phyloP scores from a whole-genome alignment of 2,329 filamentous ascomycete species.

The Monosporascus sp. region DNA sequence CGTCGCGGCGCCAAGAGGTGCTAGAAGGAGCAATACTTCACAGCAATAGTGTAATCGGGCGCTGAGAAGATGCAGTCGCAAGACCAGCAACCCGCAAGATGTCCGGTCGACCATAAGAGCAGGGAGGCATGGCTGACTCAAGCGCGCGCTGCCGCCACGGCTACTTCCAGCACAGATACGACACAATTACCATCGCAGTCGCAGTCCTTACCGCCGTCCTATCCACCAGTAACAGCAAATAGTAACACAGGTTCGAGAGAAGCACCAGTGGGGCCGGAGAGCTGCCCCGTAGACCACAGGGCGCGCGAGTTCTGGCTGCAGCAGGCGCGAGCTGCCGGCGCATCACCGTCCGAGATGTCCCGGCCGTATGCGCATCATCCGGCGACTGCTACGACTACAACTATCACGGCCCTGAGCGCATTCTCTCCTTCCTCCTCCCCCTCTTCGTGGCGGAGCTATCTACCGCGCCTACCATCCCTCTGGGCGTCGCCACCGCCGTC shows the following conservation, averaged over 20 bases:
- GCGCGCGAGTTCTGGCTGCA: conserved; percentile 61
- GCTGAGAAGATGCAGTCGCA: conserved; percentile 14
- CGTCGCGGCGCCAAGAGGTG: too few species aligned
- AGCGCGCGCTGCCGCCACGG: conserved; percentile 45
- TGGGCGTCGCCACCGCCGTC: conserved; percentile 23
- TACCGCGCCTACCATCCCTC: conserved; percentile 38
- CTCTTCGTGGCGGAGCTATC: conserved; percentile 38
- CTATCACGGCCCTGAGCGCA: conserved; percentile 21
- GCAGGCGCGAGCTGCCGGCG: conserved; percentile 18
- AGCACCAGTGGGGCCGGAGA: conserved; percentile 23
- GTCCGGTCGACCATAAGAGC: conserved; percentile 86
- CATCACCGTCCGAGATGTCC: too few species aligned
- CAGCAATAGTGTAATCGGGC: not conserved
- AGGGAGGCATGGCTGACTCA: conserved; percentile 81
- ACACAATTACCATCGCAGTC: conserved; percentile 23
- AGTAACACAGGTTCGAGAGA: not conserved
- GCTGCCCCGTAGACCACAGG: conserved; percentile 64
- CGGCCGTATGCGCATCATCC: not conserved
- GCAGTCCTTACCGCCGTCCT: conserved; percentile 9
- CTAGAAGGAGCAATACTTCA: too few species aligned
- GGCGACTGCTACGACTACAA: conserved; percentile 12
- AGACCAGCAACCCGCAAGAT: conserved; percentile 38
- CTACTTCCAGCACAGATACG: conserved; percentile 18
- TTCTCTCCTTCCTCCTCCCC: conserved; percentile 26
- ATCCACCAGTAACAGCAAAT: too few species aligned